phyloP scores from a whole-genome alignment of 2,329 filamentous ascomycete species.

The Pseudogymnoascus sp. region DNA sequence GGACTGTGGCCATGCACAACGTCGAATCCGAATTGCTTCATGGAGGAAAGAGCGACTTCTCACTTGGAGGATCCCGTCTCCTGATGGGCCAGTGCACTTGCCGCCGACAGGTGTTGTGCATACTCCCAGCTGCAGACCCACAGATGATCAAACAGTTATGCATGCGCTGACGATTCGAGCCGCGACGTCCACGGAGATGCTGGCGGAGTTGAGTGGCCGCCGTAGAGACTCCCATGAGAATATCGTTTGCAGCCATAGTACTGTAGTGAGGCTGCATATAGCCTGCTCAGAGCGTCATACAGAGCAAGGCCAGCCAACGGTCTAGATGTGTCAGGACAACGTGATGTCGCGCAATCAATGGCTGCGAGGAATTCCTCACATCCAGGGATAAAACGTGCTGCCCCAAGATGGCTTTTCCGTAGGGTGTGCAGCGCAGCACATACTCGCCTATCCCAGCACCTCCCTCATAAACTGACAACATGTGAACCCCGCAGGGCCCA shows the following conservation, averaged over 20 bases:
- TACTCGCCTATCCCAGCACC: background rate
- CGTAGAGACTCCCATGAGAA: background rate
- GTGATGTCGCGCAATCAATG: constrained; percentile 2
- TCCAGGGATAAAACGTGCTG: constrained; percentile 6
- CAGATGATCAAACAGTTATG: constrained; percentile 6
- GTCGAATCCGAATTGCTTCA: background rate
- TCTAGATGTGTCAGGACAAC: background rate
- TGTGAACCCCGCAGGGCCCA: background rate
- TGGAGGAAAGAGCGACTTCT: background rate
- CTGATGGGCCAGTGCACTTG: background rate
- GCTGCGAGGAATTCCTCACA: background rate
- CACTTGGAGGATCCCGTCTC: background rate
- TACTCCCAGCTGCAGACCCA: background rate
- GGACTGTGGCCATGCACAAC: background rate
- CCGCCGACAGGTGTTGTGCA: background rate
- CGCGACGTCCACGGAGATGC: background rate
- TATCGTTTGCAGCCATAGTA: background rate
- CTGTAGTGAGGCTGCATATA: background rate
- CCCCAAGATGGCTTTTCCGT: background rate
- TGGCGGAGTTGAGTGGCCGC: background rate
- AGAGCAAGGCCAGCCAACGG: background rate
- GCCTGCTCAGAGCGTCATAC: background rate
- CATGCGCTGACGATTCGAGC: constrained; percentile 7
- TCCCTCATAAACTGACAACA: background rate
- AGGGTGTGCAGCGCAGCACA: background rate